Evolutionary conservation across 345 rosid genomes (phyloP).

Genomic region (Dipteronia sinensis): DNA sequence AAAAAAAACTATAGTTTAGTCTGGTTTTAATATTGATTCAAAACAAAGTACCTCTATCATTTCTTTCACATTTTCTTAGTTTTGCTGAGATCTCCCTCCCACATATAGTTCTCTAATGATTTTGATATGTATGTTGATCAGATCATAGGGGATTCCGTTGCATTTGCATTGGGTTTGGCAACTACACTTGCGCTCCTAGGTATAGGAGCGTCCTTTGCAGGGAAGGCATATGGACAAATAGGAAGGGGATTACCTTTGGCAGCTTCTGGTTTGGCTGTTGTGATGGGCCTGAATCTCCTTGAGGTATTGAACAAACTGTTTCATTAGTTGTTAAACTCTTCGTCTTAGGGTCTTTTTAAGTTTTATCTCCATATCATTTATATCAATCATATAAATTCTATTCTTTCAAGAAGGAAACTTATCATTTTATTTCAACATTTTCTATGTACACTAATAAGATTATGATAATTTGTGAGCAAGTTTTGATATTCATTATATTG

Average conservation of each 20-base stretch:
- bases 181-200: conserved; percentile 95
- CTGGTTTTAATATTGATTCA: not conserved
- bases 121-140: conserved; percentile 25
- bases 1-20: no score
- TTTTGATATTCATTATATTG: not conserved
- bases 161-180: conserved; percentile 89
- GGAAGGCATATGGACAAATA: conserved; percentile 95
- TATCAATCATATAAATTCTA: not conserved
- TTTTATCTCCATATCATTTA: conserved; percentile 2
- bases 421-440: not conserved
- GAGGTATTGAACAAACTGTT: conserved; percentile 56
- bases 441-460: not conserved
- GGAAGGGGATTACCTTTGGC: conserved; percentile 93
- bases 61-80: not conserved
- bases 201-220: conserved; percentile 90
- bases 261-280: conserved; percentile 83
- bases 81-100: not conserved
- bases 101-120: conserved; percentile 11
- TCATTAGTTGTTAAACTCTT: not conserved
- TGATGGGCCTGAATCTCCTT: conserved; percentile 98
- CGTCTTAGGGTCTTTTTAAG: not conserved
- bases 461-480: not conserved
- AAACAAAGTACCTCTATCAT: not conserved
- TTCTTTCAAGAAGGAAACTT: not conserved
- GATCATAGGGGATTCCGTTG: conserved; percentile 71